These are phyloP conservation scores for Neospermospora avenae DNA, from an alignment of 2,329 filamentous ascomycete genomes.

Conservation along the genomic window DNA sequence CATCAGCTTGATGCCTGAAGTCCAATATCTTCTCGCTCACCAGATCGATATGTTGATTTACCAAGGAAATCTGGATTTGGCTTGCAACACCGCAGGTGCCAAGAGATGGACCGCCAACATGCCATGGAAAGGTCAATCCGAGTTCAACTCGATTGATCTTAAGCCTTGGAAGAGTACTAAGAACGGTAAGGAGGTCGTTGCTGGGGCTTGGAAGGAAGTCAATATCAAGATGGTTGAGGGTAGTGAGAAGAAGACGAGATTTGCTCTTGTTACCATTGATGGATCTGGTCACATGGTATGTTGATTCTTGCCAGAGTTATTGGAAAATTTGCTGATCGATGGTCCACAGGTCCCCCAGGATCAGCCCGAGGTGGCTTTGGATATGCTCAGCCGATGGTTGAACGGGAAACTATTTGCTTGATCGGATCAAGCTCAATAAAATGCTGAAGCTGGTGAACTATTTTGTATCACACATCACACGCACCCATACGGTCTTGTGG, in stretches of 20 bases:
- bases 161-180: slow-evolving; percentile 23
- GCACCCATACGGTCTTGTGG: no score
- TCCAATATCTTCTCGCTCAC: slow-evolving; percentile 56
- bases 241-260: slow-evolving; percentile 23
- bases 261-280: slow-evolving; percentile 35
- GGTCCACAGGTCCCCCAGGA: slow-evolving; percentile 23
- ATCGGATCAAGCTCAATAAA: not conserved
- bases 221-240: slow-evolving; percentile 24
- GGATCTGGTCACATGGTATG: slow-evolving; percentile 42
- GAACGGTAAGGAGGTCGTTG: slow-evolving; percentile 15
- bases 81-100: slow-evolving; percentile 46
- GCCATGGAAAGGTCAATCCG: slow-evolving; percentile 43
- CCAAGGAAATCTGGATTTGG: slow-evolving; percentile 61
- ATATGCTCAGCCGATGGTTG: slow-evolving; percentile 26
- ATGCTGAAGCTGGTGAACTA: not conserved
- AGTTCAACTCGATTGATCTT: slow-evolving; percentile 37
- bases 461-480: no score
- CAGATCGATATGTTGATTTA: slow-evolving; percentile 67
- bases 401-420: slow-evolving; percentile 20
- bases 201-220: slow-evolving; percentile 21
- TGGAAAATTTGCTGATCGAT: not conserved
- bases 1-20: slow-evolving; percentile 54
- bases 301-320: no score
- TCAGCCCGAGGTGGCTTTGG: slow-evolving; percentile 25
- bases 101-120: slow-evolving; percentile 40